A percentile compares a stretch with the other conserved stretches of the same genome.
These are phyloP conservation scores for Starmerella davenportii DNA, from an alignment of 805 yeast genomes.

Conservation along the genomic window DNA sequence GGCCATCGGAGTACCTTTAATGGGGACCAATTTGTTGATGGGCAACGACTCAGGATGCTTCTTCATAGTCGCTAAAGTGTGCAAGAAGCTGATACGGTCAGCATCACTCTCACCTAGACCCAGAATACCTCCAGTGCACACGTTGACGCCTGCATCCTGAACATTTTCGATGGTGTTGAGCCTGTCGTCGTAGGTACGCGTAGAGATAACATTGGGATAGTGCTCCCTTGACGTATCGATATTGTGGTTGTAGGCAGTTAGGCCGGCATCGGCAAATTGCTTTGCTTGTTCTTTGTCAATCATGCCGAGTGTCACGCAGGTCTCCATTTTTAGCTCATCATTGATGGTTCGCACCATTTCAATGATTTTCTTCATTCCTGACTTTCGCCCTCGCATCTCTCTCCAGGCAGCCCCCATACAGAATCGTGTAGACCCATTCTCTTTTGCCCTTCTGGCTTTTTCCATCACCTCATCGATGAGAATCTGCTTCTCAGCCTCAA, in stretches of 20 bases:
- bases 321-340: slow-evolving; percentile 51
- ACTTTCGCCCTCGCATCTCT: slow-evolving; percentile 62
- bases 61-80: slow-evolving; percentile 48
- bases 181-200: slow-evolving; percentile 56
- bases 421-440: slow-evolving; percentile 57
- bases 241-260: slow-evolving; percentile 70
- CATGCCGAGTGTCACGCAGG: slow-evolving; percentile 73
- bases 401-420: slow-evolving; percentile 85
- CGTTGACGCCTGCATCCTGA: slow-evolving; percentile 43
- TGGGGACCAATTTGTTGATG: slow-evolving; percentile 61
- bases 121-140: slow-evolving; percentile 64
- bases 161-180: slow-evolving; percentile 48
- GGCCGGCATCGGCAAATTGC: slow-evolving; percentile 44
- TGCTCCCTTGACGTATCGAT: slow-evolving; percentile 65
- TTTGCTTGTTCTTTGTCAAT: slow-evolving; percentile 45
- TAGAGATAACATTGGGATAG: slow-evolving; percentile 52
- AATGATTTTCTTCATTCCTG: slow-evolving; percentile 41
- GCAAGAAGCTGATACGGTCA: slow-evolving; percentile 50
- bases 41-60: slow-evolving; percentile 70
- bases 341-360: slow-evolving; percentile 50
- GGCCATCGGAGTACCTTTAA: slow-evolving; percentile 60
- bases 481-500: slow-evolving; percentile 50
- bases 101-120: slow-evolving; percentile 61
- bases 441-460: slow-evolving; percentile 48
- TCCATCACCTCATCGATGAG: slow-evolving; percentile 42